Evolutionary conservation across 345 rosid species (phyloP).

Genomic region (Populus davidiana): DNA sequence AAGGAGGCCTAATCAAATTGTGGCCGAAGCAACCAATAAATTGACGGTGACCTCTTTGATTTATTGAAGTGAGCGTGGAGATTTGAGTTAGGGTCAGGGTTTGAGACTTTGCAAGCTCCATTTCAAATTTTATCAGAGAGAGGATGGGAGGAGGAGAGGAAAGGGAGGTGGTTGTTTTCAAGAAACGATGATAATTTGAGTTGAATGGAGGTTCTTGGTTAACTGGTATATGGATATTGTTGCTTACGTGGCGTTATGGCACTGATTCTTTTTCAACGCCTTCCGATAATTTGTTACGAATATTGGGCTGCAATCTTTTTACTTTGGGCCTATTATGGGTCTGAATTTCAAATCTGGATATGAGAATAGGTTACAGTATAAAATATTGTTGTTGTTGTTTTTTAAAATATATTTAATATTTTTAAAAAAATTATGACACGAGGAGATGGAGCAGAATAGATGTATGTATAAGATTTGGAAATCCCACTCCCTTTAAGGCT

Average conservation of each 20-base stretch:
- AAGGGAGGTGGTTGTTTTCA: slow-evolving; percentile 19
- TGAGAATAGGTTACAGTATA: background rate
- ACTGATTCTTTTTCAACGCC: background rate
- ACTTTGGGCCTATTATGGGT: background rate
- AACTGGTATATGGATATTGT: slow-evolving; percentile 17
- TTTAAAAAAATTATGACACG: no score
- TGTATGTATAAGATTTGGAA: no score
- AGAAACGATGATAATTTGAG: background rate
- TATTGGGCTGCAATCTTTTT: background rate
- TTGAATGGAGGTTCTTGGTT: background rate
- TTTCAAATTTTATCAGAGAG: background rate
- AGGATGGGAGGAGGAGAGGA: slow-evolving; percentile 13
- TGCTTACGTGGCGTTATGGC: slow-evolving; percentile 15
- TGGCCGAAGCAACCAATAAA: slow-evolving; percentile 52
- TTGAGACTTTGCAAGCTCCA: slow-evolving; percentile 12
- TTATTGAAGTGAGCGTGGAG: slow-evolving; percentile 18
- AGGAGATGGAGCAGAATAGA: no score
- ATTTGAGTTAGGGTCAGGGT: background rate
- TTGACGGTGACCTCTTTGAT: slow-evolving; percentile 36
- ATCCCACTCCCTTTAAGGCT: no score
- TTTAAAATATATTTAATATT: no score
- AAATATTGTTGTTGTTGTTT: no score
- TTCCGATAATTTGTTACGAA: no score
- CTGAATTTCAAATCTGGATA: background rate
- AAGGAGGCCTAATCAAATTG: slow-evolving; percentile 46